Base-by-base conservation (phyloP, 2,329 filamentous ascomycete genomes). In the Zarea fungicola region DNA sequence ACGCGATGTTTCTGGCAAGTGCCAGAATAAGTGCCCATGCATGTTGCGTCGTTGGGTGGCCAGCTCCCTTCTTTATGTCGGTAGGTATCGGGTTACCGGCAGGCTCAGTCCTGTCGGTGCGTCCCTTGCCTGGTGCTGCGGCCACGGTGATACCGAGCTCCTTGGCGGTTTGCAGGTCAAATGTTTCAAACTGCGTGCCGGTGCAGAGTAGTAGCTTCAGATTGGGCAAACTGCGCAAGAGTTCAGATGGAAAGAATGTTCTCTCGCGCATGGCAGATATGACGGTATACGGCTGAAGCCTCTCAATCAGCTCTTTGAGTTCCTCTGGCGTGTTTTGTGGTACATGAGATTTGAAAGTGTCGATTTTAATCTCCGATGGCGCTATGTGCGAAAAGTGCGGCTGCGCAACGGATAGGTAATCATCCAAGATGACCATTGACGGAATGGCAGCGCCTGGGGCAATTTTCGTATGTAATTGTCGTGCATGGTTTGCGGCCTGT, bases 211-310 rank as follows among this genome's bases (percentile, higher is more conserved):
- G 69, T 1, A 85, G 64, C 58, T 77, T 80, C 3, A 87, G 68
- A 41, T 85, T 84, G 0, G 83, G 83, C 0, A 87, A 71, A 14
- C 71, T 60, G 4, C 67, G 60, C 5, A 85, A 68, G 0, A 85
- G 65, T 0, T 69, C 65, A 2, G 64, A 68, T 1, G 78, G 72
- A 55, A 87, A 83, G 0, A 81, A 72, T 0, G 83, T 86, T 23
- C 83, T 78, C 64, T 87, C 83, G 50, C 83, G 76, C 77, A 86
- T 84, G 1, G 76, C 75, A 22, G 60, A 63, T 40, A 87, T 76
- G 42, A 81, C 66, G 14, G 72, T 68, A 61, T 79, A 86, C 0
- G 79, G 76, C 42, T 71, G 63, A 4, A 86, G 74, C 6, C 84
- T 75, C 35, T 76, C 67, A 49, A 83, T 74, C 1, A 90, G 73